These are phyloP conservation scores for Tagetes patula DNA, from an alignment of 129 eudicot species.

Conservation along the genomic window DNA sequence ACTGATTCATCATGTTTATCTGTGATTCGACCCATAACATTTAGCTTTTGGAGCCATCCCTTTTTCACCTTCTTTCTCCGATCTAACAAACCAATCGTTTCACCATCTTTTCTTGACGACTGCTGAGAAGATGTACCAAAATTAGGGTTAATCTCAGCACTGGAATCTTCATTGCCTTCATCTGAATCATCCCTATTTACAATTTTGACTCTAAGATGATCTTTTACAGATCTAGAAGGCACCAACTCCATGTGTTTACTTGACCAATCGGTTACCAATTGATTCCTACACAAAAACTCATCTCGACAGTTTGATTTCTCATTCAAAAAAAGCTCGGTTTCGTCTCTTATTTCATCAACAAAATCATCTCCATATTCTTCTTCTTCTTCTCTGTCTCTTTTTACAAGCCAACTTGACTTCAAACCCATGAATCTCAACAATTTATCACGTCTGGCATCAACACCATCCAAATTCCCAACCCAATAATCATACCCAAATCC, in stretches of 20 bases:
- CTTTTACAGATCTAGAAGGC: constrained; percentile 26
- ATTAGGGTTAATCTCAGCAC: constrained; percentile 35
- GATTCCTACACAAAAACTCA: constrained; percentile 37
- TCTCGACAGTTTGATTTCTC: constrained; percentile 29
- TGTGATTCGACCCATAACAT: constrained; percentile 37
- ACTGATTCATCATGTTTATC: constrained; percentile 36
- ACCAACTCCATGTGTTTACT: constrained; percentile 24
- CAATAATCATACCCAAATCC: constrained; percentile 54
- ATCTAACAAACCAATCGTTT: constrained; percentile 16
- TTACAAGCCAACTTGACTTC: constrained; percentile 35
- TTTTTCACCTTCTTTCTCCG: constrained; percentile 50
- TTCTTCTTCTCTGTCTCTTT: constrained; percentile 33
- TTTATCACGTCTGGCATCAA: constrained; percentile 53
- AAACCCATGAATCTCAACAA: constrained; percentile 66
- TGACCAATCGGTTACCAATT: constrained; percentile 36
- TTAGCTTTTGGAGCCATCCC: constrained; percentile 61
- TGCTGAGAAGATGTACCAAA: constrained; percentile 40
- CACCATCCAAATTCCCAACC: constrained; percentile 54
- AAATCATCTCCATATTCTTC: constrained; percentile 32
- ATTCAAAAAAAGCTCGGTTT: constrained; percentile 7
- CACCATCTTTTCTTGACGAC: constrained; percentile 38
- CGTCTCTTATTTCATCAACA: constrained; percentile 29
- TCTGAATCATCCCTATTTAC: constrained; percentile 39
- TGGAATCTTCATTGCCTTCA: constrained; percentile 32
- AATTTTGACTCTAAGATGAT: constrained; percentile 30